Percentiles rank a stretch among this genome's conserved stretches.
phyloP scores from a whole-genome alignment of 2,329 filamentous ascomycete genomes.

The Paraphaeosphaeria minitans region DNA sequence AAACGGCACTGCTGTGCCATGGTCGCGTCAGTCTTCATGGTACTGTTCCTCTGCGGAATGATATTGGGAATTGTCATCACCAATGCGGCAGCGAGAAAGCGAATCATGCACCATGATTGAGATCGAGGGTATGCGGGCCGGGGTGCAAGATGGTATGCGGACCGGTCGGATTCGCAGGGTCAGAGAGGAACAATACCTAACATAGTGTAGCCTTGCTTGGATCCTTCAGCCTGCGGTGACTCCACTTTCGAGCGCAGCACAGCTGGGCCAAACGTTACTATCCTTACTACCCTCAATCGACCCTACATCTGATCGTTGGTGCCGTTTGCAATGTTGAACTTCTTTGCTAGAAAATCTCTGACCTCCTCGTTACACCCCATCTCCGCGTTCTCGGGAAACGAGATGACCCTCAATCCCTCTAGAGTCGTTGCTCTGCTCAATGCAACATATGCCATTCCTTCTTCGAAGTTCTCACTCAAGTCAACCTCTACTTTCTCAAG shows the following conservation, averaged over 20 bases:
- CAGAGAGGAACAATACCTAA: background rate
- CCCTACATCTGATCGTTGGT: background rate
- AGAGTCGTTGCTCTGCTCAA: slow-evolving; percentile 61
- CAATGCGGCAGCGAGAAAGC: slow-evolving; percentile 7
- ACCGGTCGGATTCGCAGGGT: background rate
- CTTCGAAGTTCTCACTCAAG: slow-evolving; percentile 58
- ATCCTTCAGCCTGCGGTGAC: background rate
- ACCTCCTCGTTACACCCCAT: slow-evolving; percentile 40
- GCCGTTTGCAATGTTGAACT: slow-evolving; percentile 20
- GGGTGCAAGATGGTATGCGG: background rate
- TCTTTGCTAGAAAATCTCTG: slow-evolving; percentile 38
- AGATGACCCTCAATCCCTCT: slow-evolving; percentile 53
- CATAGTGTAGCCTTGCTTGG: background rate
- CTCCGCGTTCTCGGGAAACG: slow-evolving; percentile 28
- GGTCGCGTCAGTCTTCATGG: slow-evolving; percentile 31
- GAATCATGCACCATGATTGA: slow-evolving; percentile 6
- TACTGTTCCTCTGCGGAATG: slow-evolving; percentile 24
- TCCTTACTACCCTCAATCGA: background rate
- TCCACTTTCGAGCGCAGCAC: background rate
- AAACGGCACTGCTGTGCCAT: slow-evolving; percentile 32
- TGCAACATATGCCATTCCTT: slow-evolving; percentile 67
- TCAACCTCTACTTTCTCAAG: slow-evolving; percentile 63
- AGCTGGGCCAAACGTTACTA: background rate
- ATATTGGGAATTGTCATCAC: slow-evolving; percentile 26
- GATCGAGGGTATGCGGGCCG: background rate